Base-by-base conservation (phyloP, 768 basidiomycete species). In the Coprinopsis cinerea region DNA sequence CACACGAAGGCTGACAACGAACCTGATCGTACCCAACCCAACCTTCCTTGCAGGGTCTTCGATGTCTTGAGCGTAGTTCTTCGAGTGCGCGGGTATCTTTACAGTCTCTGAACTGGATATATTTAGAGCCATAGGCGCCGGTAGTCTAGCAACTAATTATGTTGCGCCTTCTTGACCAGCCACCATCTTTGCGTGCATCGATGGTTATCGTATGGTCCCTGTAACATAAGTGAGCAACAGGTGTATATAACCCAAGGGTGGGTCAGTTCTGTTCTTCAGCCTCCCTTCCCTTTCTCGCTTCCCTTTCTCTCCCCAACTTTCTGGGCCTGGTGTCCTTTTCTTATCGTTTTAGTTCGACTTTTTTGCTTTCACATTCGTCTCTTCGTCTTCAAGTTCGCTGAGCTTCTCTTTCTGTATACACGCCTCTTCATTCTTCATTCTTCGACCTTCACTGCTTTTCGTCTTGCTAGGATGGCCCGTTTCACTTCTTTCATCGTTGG, bases 381-480 rank as follows among this genome's bases (percentile, higher is more conserved):
- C 27, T 6, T 28, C 24, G 18, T 27, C 20, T 45, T 23, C 10
- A 43, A 43, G 10, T 11, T 43, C n/a, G n/a, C n/a, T 26, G 10
- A 22, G 20, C 24, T 13, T 23, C 28, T 6, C 28, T 32, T 6
- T 30, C 28, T 17, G 18, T 10, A 6, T 6, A 17, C 17, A 18
- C 11, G 17, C 36, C 36, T 17, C 4, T 45, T 20, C 44, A 45
- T 20, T 30, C 17, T 32, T 43, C 23, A 23, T 17, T 10, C 24
- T 43, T 26, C 23, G 10, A 43, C 17, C 42, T 26, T 22, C 5
- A 13, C 17, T 25, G 9, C 24, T 17, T 5, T 9, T 23, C 11
- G 20, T 23, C 20, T n/a, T n/a, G 17, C 11, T 6, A 25, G 4
- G 30, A 55, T 56, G 59, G 56, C 57, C 36, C 57, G 57, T 46